A percentile compares a stretch with the other conserved stretches of the same genome.
phyloP scores from a whole-genome alignment of 1,284 basidiomycete species.

The Apiotrichum laibachii region DNA sequence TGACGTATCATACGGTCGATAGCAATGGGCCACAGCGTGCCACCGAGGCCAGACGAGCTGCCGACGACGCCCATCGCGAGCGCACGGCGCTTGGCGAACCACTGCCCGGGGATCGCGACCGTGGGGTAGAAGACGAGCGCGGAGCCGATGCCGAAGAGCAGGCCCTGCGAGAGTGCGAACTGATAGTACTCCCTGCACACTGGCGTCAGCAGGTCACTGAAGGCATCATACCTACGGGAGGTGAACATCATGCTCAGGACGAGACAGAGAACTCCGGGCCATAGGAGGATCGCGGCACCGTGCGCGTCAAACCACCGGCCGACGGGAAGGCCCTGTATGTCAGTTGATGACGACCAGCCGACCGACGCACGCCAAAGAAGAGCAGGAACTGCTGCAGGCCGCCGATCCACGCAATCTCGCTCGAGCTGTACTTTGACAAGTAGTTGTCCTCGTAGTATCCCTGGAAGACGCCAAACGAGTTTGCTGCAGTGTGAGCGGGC shows the following conservation, averaged over 20 bases:
- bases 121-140: constrained; percentile 58
- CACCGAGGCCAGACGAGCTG: constrained; percentile 42
- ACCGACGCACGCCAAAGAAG: constrained; percentile 36
- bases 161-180: constrained; percentile 26
- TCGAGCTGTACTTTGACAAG: constrained; percentile 22
- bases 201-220: background rate
- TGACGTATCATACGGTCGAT: constrained; percentile 6
- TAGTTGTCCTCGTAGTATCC: constrained; percentile 28
- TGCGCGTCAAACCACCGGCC: constrained; percentile 30
- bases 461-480: constrained; percentile 33
- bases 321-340: constrained; percentile 46
- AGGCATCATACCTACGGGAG: background rate
- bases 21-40: constrained; percentile 32
- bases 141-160: constrained; percentile 29
- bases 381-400: constrained; percentile 61
- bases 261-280: constrained; percentile 55
- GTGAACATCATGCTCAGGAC: constrained; percentile 37
- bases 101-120: constrained; percentile 56
- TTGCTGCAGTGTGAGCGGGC: constrained; percentile 8
- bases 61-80: constrained; percentile 37
- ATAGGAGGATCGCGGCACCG: constrained; percentile 49
- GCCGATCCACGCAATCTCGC: constrained; percentile 64
- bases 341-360: background rate
- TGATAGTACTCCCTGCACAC: constrained; percentile 63
- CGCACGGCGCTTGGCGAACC: constrained; percentile 47